Evolutionary conservation across 805 yeast genomes (phyloP).

Genomic region (Candida pseudoglaebosa): DNA sequence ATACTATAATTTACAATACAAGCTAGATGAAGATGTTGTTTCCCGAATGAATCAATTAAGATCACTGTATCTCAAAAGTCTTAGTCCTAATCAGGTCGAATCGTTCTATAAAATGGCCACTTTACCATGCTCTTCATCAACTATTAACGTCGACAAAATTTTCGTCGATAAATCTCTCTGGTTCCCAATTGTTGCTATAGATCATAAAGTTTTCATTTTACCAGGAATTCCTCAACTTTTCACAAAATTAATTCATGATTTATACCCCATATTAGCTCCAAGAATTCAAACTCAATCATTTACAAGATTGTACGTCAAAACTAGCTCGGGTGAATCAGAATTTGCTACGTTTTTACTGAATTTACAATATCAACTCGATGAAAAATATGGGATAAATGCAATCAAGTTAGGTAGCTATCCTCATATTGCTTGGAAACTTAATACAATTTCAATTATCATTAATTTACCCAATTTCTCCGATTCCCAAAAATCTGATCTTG

Average conservation of each 20-base stretch:
- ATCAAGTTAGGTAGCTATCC: constrained; percentile 86
- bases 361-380: constrained; percentile 43
- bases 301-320: constrained; percentile 55
- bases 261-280: constrained; percentile 30
- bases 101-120: constrained; percentile 81
- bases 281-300: constrained; percentile 16
- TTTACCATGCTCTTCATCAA: constrained; percentile 45
- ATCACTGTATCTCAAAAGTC: constrained; percentile 28
- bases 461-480: constrained; percentile 30
- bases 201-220: constrained; percentile 60
- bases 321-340: constrained; percentile 56
- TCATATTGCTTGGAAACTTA: constrained; percentile 58
- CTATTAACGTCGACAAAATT: constrained; percentile 36
- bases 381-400: constrained; percentile 21
- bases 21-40: constrained; percentile 54
- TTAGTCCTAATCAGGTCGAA: constrained; percentile 40
- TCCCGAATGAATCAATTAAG: constrained; percentile 53
- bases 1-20: constrained; percentile 51
- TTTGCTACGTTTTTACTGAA: constrained; percentile 61
- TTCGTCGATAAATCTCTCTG: constrained; percentile 52
- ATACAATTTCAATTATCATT: constrained; percentile 75
- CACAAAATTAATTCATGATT: constrained; percentile 46
- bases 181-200: constrained; percentile 81
- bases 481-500: constrained; percentile 40
- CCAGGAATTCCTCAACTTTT: constrained; percentile 86